A percentile compares a stretch with the other conserved stretches of the same genome.
phyloP scores from a whole-genome alignment of 1,284 basidiomycete genomes.

The Phaffia rhodozyma region DNA sequence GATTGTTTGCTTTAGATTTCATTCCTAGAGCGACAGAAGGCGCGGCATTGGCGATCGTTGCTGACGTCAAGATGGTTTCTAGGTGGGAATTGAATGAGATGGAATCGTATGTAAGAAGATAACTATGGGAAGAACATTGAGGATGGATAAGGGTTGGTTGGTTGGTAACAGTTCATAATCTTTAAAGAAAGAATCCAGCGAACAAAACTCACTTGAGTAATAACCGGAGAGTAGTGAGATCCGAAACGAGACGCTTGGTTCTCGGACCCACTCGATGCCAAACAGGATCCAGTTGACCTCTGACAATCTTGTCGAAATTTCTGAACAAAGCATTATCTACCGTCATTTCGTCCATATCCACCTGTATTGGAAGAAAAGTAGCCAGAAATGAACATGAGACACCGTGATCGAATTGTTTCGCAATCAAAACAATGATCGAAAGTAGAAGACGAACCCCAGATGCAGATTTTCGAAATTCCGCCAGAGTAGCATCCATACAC shows the following conservation, averaged over 20 bases:
- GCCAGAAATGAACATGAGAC: not conserved
- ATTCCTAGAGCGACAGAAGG: conserved; percentile 31
- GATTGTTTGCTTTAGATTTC: conserved; percentile 26
- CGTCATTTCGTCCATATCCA: conserved; percentile 86
- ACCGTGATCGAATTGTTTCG: not conserved
- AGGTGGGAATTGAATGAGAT: conserved; percentile 85
- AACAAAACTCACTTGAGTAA: conserved; percentile 55
- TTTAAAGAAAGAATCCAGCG: not conserved
- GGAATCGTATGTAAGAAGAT: conserved; percentile 80
- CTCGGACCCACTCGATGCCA: conserved; percentile 93
- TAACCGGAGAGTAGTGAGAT: conserved; percentile 72
- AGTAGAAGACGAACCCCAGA: conserved; percentile 46
- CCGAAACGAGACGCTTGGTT: conserved; percentile 82
- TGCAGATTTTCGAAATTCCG: conserved; percentile 81
- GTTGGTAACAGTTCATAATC: too few relatives aligned
- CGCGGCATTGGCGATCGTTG: conserved; percentile 39
- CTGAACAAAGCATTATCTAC: conserved; percentile 90
- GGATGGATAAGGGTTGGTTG: not conserved
- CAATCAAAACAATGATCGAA: conserved; percentile 3
- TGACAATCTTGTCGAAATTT: conserved; percentile 81
- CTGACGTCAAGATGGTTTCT: conserved; percentile 74
- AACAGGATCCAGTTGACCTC: conserved; percentile 77
- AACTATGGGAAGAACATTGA: conserved; percentile 40
- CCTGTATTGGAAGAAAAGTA: conserved; percentile 38
- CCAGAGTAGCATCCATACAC: conserved; percentile 83